Conservation (phyloP, 306 rosid species). For the Lotus japonicus region DNA sequence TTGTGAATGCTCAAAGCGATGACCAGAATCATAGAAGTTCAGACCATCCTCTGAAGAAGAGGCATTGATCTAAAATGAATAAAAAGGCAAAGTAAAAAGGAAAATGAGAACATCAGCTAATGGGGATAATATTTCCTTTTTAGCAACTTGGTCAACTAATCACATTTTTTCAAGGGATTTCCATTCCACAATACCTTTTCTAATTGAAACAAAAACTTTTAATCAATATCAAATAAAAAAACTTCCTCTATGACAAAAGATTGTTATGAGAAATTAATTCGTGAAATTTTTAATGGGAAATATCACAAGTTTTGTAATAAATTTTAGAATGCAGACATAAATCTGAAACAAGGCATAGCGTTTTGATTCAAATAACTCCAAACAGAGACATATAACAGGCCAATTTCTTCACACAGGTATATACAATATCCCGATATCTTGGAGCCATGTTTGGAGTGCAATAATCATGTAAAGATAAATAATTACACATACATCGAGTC, state of each 20-base stretch:
- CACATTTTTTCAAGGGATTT: neutral
- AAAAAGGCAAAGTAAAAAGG: neutral
- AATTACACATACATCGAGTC: neutral
- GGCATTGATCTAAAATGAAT: slow-evolving; percentile 72
- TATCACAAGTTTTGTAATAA: neutral
- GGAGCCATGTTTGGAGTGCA: neutral
- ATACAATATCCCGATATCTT: neutral
- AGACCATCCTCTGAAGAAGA: slow-evolving; percentile 80
- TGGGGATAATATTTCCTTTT: neutral
- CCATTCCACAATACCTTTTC: neutral
- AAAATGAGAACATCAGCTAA: neutral
- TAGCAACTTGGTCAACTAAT: slow-evolving; percentile 6
- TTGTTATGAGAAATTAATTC: slow-evolving; percentile 10
- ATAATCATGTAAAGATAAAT: neutral
- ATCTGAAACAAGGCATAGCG: neutral
- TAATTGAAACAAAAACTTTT: neutral
- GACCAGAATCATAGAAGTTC: slow-evolving; percentile 96
- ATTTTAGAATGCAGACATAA: neutral
- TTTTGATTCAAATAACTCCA: neutral
- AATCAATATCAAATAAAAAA: neutral
- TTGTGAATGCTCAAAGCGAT: slow-evolving; percentile 91
- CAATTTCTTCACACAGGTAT: neutral
- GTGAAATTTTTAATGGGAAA: neutral
- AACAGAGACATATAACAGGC: neutral
- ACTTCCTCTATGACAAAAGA: neutral